Evolutionary conservation across 2,329 filamentous ascomycete genomes (phyloP).

Genomic region (Aphanocladium album): DNA sequence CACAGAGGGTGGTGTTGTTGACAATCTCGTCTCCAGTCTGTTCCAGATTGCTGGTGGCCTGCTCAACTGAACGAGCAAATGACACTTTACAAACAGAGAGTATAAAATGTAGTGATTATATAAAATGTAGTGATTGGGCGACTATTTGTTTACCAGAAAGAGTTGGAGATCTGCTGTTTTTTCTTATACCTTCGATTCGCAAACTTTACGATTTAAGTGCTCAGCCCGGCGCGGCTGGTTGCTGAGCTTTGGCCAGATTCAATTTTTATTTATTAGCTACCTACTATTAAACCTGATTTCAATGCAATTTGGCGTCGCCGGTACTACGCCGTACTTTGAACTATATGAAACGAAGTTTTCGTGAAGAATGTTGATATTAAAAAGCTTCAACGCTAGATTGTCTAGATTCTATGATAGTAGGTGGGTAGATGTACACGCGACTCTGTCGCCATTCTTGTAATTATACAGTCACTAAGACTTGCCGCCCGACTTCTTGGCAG

Average conservation of each 20-base stretch:
- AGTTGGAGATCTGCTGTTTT: background rate
- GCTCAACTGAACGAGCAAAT: background rate
- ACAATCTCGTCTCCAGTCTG: conserved; percentile 18
- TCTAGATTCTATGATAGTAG: background rate
- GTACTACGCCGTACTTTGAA: background rate
- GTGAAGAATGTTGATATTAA: background rate
- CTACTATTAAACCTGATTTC: background rate
- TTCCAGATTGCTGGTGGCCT: conserved; percentile 19
- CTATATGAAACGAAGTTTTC: background rate
- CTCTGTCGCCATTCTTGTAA: background rate
- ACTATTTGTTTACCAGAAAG: background rate
- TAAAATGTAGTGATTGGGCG: too few relatives aligned
- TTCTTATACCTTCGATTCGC: conserved; percentile 8
- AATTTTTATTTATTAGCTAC: background rate
- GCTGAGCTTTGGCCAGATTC: background rate
- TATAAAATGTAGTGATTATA: background rate
- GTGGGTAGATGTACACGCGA: conserved; percentile 4
- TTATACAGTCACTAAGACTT: background rate
- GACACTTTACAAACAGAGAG: background rate
- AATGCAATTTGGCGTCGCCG: background rate
- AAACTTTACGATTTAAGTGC: background rate
- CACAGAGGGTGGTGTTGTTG: conserved; percentile 1
- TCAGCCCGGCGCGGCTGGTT: background rate
- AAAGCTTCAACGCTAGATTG: background rate
- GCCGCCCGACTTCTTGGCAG: background rate